Base-by-base conservation (phyloP, 2,329 filamentous ascomycete species). In the Zymoseptoria ardabiliae region DNA sequence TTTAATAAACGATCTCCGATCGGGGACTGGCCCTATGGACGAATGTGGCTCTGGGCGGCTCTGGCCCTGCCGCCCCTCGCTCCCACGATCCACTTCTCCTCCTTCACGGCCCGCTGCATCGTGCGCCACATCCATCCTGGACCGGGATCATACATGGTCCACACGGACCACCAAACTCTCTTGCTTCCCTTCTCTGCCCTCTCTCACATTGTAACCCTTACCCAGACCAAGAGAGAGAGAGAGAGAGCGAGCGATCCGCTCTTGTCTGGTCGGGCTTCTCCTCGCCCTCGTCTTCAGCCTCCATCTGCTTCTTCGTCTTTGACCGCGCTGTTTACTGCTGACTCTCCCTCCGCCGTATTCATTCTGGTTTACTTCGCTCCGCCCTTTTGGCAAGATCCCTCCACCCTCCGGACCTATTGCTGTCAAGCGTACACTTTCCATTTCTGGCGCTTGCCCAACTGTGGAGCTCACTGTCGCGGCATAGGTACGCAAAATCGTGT, bases 181-280 rank as follows among this genome's bases (percentile, higher is more conserved):
- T 28, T 28, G 8, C 25, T 28, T 28, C 25, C 25, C 25, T 28
- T 28, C 25, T 28, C 25, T 28, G 8, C 9, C 25, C 25, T 21
- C 50, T 50, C 49, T 10, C 51, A n/a, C n/a, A n/a, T 55, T 17
- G 9, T 25, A 54, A 49, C 50, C 57, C 51, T 58, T 58, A 58
- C 52, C 57, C 57, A 58, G 51, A 30, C 13, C 13, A 13, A 17
- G 35, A 11, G 11, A 41, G 35, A 41, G 35, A 41, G 11, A 41
- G 35, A 41, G 35, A 41, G 35, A 28, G 25, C 4, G 25, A 28
- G 4, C 4, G 30, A 35, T 35, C 30, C 30, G 30, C 30, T 35
- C 30, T 35, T 35, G 30, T 35, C 30, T 25, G 23, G 8, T 9
- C 21, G 22, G 30, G 17, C 28, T 35, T 55, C 28, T 55, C 11